Evolutionary conservation across 345 rosid genomes (phyloP), one percentile per base, ranked within the genome.

Genomic region (Aquilaria malaccensis): DNA sequence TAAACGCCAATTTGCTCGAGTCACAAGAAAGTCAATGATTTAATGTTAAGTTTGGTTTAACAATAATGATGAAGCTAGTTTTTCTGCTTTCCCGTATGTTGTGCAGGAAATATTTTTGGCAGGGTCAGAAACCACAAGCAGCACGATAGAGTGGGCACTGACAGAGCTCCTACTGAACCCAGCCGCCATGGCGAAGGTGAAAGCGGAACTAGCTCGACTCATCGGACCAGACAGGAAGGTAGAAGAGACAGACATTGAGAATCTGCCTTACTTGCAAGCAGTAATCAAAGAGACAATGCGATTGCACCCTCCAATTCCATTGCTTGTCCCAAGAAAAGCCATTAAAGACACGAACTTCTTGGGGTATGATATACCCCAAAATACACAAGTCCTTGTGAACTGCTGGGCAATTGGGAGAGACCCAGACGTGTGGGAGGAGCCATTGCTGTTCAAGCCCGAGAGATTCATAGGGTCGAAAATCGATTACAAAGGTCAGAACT

Each of bases 331-430:
- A 11, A 73, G 83, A 57, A 66, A 50, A 45, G 81, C 93, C 30
- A 56, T 45, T 11, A 50, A 77, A 1, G 88, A 82, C 67, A 80
- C 79, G 33, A 15, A 53, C 3, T 73, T 84, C 55, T 76, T 70
- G 72, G 93, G 87, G 5, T 86, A 80, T 52, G 56, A 76, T 29
- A 61, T 84, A 14, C 88, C 85, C 31, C 30, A 74, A 13, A 66
- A 79, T 33, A 75, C 93, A 11, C 84, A 77, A 45, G 76, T 86
- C 10, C 13, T 83, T 0, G 76, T 82, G 7, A 83, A 88, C 13
- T 73, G 66, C 5, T 87, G 91, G 91, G 87, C 96, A 0, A 83
- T 83, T 2, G 89, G 83, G 15, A 65, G 86, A 57, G 90, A 86
- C 70, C 78, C 84, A 0, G 74, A 69, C 2, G 73, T 56, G 0